phyloP scores from a whole-genome alignment of 495 filamentous ascomycete species.

The Pyrenopolyporus hunteri region DNA sequence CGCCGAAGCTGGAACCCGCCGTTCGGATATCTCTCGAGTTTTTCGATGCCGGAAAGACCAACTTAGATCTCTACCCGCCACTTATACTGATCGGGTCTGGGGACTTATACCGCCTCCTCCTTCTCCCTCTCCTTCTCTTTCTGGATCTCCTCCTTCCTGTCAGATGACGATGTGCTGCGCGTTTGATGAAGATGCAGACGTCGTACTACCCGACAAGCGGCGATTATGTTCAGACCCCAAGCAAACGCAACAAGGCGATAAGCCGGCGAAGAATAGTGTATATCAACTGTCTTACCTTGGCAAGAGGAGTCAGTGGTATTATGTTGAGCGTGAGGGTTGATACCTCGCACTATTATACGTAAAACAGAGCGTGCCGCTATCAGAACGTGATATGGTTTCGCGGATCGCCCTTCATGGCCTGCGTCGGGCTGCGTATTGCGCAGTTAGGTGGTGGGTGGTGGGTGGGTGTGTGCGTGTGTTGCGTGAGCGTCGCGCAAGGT shows the following conservation, averaged over 20 bases:
- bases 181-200: conserved; percentile 9
- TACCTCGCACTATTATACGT: conserved; percentile 22
- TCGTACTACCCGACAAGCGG: conserved; percentile 11
- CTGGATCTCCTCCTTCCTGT: neutral
- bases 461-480: too few relatives aligned
- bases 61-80: neutral
- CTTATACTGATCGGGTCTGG: neutral
- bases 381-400: conserved; percentile 14
- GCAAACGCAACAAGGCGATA: conserved; percentile 25
- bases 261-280: conserved; percentile 1
- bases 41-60: neutral
- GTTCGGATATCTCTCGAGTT: neutral
- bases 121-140: neutral
- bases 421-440: conserved; percentile 2
- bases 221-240: conserved; percentile 18
- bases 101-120: neutral
- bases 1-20: neutral
- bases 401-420: conserved; percentile 17
- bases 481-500: neutral
- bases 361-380: conserved; percentile 17
- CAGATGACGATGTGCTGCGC: conserved; percentile 12
- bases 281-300: conserved; percentile 26
- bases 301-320: conserved; percentile 11
- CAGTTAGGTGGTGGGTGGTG: neutral
- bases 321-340: conserved; percentile 29